phyloP scores from a whole-genome alignment of 148 eudicot genomes.

The Cornus controversa region DNA sequence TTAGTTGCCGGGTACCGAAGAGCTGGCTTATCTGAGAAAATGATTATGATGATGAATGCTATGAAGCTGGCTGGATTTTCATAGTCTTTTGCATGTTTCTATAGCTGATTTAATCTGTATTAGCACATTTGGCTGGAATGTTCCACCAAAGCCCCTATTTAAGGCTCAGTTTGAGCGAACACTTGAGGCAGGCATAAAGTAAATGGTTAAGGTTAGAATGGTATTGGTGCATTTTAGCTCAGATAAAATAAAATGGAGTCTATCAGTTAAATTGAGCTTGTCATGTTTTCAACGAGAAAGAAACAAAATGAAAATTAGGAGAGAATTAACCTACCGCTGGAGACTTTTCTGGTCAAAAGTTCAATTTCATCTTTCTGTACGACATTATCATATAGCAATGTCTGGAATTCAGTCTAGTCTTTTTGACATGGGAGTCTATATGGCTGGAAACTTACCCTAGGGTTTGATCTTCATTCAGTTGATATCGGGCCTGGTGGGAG shows the following conservation, averaged over 20 bases:
- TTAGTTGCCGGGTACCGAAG: conserved; percentile 41
- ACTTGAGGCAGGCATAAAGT: neutral
- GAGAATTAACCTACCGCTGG: neutral
- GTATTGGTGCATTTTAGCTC: neutral
- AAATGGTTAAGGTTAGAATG: neutral
- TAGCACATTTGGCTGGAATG: neutral
- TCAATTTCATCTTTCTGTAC: neutral
- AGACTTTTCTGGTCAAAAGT: neutral
- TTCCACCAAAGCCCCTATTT: neutral
- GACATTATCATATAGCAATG: neutral
- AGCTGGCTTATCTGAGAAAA: conserved; percentile 36
- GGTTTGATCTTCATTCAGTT: neutral
- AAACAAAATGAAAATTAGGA: neutral
- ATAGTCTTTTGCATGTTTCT: conserved; percentile 12
- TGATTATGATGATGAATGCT: conserved; percentile 24
- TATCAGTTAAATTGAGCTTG: too few species aligned
- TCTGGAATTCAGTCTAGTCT: neutral
- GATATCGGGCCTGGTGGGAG: neutral
- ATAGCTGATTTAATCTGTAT: neutral
- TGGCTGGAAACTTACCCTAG: neutral
- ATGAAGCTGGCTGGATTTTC: conserved; percentile 24
- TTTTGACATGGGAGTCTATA: neutral
- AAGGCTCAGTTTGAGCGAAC: neutral
- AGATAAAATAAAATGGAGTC: neutral
- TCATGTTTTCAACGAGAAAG: neutral